Conservation (phyloP, 257 asterid genomes). For the Solanum virginianum region DNA sequence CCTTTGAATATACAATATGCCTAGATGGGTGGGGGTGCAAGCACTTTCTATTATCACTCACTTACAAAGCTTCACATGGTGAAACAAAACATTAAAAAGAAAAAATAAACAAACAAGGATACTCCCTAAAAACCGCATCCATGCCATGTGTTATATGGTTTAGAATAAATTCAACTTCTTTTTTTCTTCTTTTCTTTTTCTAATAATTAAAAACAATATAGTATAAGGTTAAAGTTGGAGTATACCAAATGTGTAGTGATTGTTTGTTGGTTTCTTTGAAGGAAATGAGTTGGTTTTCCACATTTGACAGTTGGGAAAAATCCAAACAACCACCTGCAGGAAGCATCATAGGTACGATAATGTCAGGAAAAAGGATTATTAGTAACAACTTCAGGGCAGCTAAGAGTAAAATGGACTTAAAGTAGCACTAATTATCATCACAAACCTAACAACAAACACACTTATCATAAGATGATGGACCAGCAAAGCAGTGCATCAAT, state of each 20-base stretch:
- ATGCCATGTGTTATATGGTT: constrained; percentile 37
- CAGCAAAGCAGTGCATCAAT: not conserved
- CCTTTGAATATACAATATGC: not conserved
- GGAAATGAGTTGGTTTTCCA: constrained; percentile 30
- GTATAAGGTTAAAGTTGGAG: constrained; percentile 25
- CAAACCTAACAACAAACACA: not conserved
- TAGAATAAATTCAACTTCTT: constrained; percentile 10
- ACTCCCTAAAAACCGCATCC: constrained; percentile 47
- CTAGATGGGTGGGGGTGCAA: constrained; percentile 1
- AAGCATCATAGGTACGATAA: not conserved
- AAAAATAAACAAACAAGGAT: constrained; percentile 9
- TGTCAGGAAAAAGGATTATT: constrained; percentile 11
- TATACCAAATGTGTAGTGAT: constrained; percentile 21
- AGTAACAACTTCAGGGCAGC: constrained; percentile 1
- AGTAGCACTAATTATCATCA: not conserved
- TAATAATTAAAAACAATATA: constrained; percentile 25
- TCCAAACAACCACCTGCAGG: constrained; percentile 42
- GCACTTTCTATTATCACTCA: constrained; percentile 14
- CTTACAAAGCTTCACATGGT: constrained; percentile 7
- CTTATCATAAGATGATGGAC: not conserved
- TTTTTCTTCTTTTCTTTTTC: not conserved
- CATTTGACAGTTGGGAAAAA: constrained; percentile 26
- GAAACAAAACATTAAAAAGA: not conserved
- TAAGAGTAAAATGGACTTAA: not conserved
- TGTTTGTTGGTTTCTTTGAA: constrained; percentile 19